Conservation (phyloP, 2,329 filamentous ascomycete species). For the Arachnomyces sp. region DNA sequence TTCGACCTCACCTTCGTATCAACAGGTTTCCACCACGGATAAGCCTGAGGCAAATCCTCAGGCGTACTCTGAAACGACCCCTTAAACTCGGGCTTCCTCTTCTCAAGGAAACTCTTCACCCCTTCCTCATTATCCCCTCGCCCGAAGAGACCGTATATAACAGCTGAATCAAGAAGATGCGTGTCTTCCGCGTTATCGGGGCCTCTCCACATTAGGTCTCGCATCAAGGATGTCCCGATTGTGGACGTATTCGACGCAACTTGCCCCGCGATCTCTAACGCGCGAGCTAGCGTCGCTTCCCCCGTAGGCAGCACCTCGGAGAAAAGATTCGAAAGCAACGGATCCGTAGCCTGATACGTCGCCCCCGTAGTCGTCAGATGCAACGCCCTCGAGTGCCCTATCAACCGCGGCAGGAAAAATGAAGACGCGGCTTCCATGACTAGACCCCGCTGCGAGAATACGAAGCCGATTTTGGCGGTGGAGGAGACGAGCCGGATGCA, state of each 20-base stretch:
- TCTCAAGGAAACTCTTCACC: conserved; percentile 60
- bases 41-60: conserved; percentile 49
- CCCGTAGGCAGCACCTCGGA: conserved; percentile 53
- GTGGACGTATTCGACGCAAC: conserved; percentile 58
- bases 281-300: conserved; percentile 54
- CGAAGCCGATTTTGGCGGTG: conserved; percentile 61
- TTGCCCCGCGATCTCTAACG: conserved; percentile 58
- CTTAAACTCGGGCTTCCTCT: conserved; percentile 54
- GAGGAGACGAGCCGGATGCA: conserved; percentile 49
- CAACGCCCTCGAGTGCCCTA: conserved; percentile 56
- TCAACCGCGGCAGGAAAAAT: conserved; percentile 62
- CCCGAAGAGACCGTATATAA: conserved; percentile 34
- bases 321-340: conserved; percentile 54
- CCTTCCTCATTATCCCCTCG: conserved; percentile 58
- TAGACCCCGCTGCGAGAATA: conserved; percentile 62
- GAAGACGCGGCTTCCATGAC: conserved; percentile 64
- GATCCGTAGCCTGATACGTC: conserved; percentile 46
- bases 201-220: conserved; percentile 57
- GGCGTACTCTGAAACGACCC: conserved; percentile 45
- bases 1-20: conserved; percentile 27
- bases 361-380: conserved; percentile 59
- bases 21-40: conserved; percentile 61
- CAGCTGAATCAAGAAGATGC: conserved; percentile 54
- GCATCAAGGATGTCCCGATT: conserved; percentile 58
- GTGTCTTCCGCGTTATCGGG: conserved; percentile 55